Base-by-base conservation (phyloP, 768 basidiomycete species). In the Auricularia heimuer region DNA sequence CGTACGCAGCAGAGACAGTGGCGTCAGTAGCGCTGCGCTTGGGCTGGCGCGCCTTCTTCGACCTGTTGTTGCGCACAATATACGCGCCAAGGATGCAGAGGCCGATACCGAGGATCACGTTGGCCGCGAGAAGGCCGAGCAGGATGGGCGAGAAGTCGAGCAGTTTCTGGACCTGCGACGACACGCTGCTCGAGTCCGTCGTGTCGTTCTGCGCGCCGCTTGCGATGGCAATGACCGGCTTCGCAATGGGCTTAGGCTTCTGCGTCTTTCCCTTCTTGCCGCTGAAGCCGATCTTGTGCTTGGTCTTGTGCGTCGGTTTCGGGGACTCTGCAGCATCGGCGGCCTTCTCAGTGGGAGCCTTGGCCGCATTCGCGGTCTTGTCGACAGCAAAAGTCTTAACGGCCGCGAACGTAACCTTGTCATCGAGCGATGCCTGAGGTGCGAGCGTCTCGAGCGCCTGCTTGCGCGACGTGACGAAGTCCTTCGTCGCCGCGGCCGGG, bases 81-180 rank as follows among this genome's bases (percentile, higher is more conserved):
- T 60, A 60, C 14, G 24, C 56, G 10, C 56, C 56, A 0, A 60
- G 56, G 0, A 35, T 35, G 56, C 56, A 60, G 14, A 60, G 56
- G 18, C 56, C 56, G 29, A 60, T 14, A 7, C 56, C 56, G 33
- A 60, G 56, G 29, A 60, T n/a, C 11, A 60, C 34, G 56, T 60
- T 60, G 24, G 56, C 56, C 24, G 56, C 56, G 14, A 60, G 56
- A 33, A 60, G 56, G 10, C 29, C 56, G 18, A 60, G 56, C 3
- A 60, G 56, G 56, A 60, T 60, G 56, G 56, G 56, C 56, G 56
- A 60, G 29, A 60, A 60, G 56, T 60, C 56, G 6, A 60, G 56
- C 56, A 60, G 24, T 29, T 60, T 29, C 56, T 60, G 56, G 24
- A 60, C 56, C 56, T 60, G 56, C 7, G 56, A 60, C 56, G 56